Conservation (phyloP, 805 yeast species). For the Candida verbasci region DNA sequence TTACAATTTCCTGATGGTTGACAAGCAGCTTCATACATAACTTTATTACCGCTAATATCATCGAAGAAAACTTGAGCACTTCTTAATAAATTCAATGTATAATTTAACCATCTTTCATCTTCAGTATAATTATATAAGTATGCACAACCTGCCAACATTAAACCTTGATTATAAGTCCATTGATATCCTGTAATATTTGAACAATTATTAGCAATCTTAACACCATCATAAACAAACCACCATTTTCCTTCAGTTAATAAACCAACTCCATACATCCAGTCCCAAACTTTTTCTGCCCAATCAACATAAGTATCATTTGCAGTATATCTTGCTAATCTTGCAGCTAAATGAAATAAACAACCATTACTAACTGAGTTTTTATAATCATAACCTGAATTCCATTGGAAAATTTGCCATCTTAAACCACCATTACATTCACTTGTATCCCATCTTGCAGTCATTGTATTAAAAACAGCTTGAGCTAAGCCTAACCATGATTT, state of each 20-base stretch:
- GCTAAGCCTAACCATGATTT: constrained; percentile 38
- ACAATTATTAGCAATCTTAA: constrained; percentile 58
- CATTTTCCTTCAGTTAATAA: constrained; percentile 43
- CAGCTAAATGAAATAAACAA: constrained; percentile 41
- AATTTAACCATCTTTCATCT: constrained; percentile 59
- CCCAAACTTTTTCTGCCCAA: constrained; percentile 41
- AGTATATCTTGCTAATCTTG: constrained; percentile 41
- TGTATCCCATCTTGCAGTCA: constrained; percentile 42
- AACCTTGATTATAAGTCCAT: constrained; percentile 88
- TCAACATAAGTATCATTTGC: constrained; percentile 35
- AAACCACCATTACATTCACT: constrained; percentile 38
- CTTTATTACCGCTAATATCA: constrained; percentile 17
- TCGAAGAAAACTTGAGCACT: constrained; percentile 58
- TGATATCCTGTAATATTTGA: constrained; percentile 51
- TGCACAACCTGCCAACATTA: constrained; percentile 76
- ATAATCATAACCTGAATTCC: constrained; percentile 45
- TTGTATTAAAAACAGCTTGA: constrained; percentile 42
- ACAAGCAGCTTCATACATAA: constrained; percentile 83
- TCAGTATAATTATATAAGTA: constrained; percentile 71
- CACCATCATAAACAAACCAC: constrained; percentile 72
- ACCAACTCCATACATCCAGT: constrained; percentile 37
- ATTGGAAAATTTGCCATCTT: constrained; percentile 46
- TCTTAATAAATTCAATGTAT: constrained; percentile 52
- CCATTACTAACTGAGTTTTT: constrained; percentile 44
- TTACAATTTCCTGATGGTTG: constrained; percentile 63